Evolutionary conservation across 106 monocot species (phyloP), one percentile per base, ranked within the genome.

Genomic region (Platanthera zijinensis): DNA sequence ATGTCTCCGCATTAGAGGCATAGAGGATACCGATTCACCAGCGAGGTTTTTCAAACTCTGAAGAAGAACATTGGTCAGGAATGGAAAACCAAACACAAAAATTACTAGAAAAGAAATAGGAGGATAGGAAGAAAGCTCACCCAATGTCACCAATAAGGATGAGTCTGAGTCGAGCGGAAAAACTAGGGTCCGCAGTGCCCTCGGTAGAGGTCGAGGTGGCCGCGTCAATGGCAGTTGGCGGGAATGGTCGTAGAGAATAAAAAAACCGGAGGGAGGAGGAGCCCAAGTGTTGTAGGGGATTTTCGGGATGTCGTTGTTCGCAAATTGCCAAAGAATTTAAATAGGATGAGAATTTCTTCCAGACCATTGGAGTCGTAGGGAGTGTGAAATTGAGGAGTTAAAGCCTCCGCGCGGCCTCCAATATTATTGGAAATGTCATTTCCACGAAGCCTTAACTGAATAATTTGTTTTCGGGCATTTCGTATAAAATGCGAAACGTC

Each of bases 11-110:
- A 14, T 56, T 56, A 13, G 56, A 56, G n/a, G 11, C 13, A 56
- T 17, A 48, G 70, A 87, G 92, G 92, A 95, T 95, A 88, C 95
- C 90, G 95, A 49, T 92, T 95, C 95, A 95, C 89, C 87, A 95
- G 74, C 78, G 92, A 95, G 14, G 95, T 95, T 86, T 95, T 95
- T 46, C 95, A 92, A 15, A 95, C 95, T 51, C 95, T 95, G 82
- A 51, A 82, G 25, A 63, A 63, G 21, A 2, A 25, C 5, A 63
- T 19, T n/a, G 25, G 1, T 63, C 63, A 63, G 22, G 63, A 63
- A 63, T 2, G 5, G n/a, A 21, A n/a, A 25, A 9, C 22, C 5
- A 63, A 63, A 63, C 9, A 5, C 21, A 1, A 6, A 10, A 63
- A 21, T 5, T 63, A 22, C 18, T 62, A 17, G 5, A 22, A 63